These are phyloP conservation scores for Cerrena zonata DNA, from an alignment of 1,284 basidiomycete genomes.

Conservation along the genomic window DNA sequence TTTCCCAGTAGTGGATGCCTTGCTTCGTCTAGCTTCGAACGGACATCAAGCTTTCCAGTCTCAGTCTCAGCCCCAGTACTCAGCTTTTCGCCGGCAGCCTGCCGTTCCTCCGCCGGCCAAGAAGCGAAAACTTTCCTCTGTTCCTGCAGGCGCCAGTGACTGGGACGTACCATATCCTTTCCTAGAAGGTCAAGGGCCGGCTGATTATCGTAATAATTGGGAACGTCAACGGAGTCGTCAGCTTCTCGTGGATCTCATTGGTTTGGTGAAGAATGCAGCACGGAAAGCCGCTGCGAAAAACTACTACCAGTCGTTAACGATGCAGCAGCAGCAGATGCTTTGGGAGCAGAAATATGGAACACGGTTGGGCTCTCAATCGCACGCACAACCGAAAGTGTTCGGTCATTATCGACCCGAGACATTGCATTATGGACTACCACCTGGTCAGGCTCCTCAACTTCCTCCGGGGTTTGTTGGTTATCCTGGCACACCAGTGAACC, in stretches of 20 bases:
- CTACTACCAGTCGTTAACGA: conserved; percentile 3
- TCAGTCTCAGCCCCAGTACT: conserved; percentile 14
- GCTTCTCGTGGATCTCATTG: conserved; percentile 55
- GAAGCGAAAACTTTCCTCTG: conserved; percentile 54
- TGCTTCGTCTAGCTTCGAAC: conserved; percentile 44
- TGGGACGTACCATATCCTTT: conserved; percentile 80
- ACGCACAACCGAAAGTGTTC: conserved; percentile 11
- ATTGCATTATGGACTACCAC: conserved; percentile 3
- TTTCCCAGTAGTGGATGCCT: conserved; percentile 56
- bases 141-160: conserved; percentile 70
- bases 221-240: conserved; percentile 54
- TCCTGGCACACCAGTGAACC: background rate
- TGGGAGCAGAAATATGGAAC: conserved; percentile 3
- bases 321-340: conserved; percentile 4
- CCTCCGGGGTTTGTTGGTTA: background rate
- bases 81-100: conserved; percentile 5
- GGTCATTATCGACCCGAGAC: conserved; percentile 13
- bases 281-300: conserved; percentile 27
- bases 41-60: conserved; percentile 8
- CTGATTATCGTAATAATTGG: conserved; percentile 56
- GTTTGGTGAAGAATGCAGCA: conserved; percentile 51
- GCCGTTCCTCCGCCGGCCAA: conserved; percentile 36
- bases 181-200: conserved; percentile 58
- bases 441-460: background rate
- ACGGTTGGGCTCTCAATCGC: background rate